Conservation (phyloP, 805 yeast genomes). For the Kodamaea leandrae region DNA sequence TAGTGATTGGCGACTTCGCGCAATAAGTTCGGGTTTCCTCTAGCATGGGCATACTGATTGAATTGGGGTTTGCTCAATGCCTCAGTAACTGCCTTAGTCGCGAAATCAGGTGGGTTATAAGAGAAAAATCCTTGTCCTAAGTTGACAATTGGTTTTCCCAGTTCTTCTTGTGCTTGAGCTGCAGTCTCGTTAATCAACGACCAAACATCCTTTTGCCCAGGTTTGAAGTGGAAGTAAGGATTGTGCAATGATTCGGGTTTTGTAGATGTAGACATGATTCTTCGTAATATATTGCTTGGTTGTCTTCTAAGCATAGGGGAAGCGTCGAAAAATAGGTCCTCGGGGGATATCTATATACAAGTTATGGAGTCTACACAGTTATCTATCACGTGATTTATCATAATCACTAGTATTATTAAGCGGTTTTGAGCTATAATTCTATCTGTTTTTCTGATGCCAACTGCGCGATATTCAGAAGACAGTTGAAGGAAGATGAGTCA, state of each 20-base stretch:
- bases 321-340: neutral
- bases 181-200: constrained; percentile 93
- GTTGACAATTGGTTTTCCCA: constrained; percentile 78
- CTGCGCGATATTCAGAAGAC: constrained; percentile 1
- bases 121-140: constrained; percentile 98
- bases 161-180: constrained; percentile 66
- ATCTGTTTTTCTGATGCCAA: neutral
- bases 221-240: constrained; percentile 57
- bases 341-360: neutral
- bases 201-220: constrained; percentile 89
- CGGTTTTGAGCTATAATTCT: neutral
- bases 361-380: neutral
- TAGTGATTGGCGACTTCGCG: constrained; percentile 70
- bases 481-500: constrained; percentile 3
- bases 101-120: constrained; percentile 94
- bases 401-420: constrained; percentile 1
- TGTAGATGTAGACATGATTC: constrained; percentile 9
- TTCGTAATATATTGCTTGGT: constrained; percentile 1
- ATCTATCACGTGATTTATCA: constrained; percentile 5
- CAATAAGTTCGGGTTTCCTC: constrained; percentile 77
- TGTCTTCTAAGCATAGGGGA: neutral
- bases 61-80: constrained; percentile 71
- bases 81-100: constrained; percentile 72
- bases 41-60: constrained; percentile 92
- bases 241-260: constrained; percentile 42